Conservation (phyloP, 345 rosid genomes). For the Eucalyptus pauciflora region DNA sequence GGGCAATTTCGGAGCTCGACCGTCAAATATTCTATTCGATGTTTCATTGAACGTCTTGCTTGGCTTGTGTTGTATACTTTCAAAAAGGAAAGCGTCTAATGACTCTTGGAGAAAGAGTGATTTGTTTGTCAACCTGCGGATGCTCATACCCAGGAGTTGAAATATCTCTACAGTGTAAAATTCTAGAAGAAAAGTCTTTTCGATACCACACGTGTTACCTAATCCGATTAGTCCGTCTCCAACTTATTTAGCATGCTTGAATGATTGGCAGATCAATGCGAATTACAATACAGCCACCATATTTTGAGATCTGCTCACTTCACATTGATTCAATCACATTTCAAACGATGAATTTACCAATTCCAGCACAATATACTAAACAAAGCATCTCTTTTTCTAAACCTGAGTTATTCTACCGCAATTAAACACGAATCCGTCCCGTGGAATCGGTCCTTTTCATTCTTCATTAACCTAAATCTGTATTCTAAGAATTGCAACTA, state of each 20-base stretch:
- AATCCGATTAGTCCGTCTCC: neutral
- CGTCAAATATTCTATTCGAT: neutral
- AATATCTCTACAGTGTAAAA: neutral
- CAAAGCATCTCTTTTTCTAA: neutral
- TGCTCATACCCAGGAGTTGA: fast-evolving
- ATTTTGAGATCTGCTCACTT: neutral
- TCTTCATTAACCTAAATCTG: neutral
- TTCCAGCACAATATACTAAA: neutral
- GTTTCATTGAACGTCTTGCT: neutral
- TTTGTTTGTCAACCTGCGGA: neutral
- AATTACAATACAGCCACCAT: neutral
- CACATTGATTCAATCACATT: neutral
- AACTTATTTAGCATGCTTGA: neutral
- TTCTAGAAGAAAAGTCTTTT: neutral
- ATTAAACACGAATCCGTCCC: fast-evolving
- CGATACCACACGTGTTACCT: neutral
- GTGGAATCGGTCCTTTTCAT: neutral
- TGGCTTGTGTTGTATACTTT: neutral
- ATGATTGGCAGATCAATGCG: fast-evolving
- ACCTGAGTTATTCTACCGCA: neutral
- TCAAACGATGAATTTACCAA: fast-evolving
- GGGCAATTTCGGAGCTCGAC: neutral
- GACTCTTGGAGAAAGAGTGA: neutral
- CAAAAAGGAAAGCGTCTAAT: neutral
- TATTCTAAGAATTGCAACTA: neutral